Percentiles rank a stretch among this genome's conserved stretches.
Evolutionary conservation across 352 stramenopile species (phyloP).

Genomic region (Aphanomyces stellatus): DNA sequence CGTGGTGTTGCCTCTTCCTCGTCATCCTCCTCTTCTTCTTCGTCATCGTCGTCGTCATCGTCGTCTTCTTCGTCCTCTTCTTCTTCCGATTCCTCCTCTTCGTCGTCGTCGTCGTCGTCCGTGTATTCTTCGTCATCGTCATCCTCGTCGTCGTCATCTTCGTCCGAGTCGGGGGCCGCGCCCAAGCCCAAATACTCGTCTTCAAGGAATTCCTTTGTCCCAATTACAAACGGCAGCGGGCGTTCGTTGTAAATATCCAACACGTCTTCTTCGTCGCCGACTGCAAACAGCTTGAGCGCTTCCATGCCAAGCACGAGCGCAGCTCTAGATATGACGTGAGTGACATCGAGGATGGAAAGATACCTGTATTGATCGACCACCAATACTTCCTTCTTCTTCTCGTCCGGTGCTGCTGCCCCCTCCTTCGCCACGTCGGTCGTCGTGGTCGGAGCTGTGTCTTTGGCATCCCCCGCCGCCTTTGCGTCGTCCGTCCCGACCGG

Average conservation of each 20-base stretch:
- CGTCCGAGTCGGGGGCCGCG: conserved; percentile 45
- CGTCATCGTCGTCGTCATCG: conserved; percentile 3
- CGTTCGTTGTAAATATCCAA: conserved; percentile 86
- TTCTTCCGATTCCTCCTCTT: conserved; percentile 10
- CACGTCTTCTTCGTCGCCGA: conserved; percentile 71
- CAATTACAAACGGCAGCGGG: conserved; percentile 80
- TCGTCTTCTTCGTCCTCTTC: conserved; percentile 22
- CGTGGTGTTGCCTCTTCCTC: background rate
- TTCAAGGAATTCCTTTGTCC: conserved; percentile 75
- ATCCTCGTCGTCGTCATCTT: conserved; percentile 49
- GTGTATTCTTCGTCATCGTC: conserved; percentile 56
- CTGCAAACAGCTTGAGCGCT: conserved; percentile 78
- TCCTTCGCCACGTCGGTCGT: conserved; percentile 24
- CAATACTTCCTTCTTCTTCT: conserved; percentile 22
- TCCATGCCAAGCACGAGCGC: conserved; percentile 70
- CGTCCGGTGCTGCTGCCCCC: conserved; percentile 20
- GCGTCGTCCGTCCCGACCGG: conserved; percentile 20
- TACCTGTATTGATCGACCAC: conserved; percentile 20
- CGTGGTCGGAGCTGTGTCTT: background rate
- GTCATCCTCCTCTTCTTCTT: background rate
- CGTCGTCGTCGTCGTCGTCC: conserved; percentile 40
- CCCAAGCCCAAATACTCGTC: conserved; percentile 76
- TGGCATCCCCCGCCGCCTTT: background rate
- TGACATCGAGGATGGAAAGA: background rate
- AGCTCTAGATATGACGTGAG: conserved; percentile 22